A percentile compares a stretch with the other conserved stretches of the same genome.
Conservation (phyloP, 805 yeast genomes). For the Hermanozyma aechmeae region DNA sequence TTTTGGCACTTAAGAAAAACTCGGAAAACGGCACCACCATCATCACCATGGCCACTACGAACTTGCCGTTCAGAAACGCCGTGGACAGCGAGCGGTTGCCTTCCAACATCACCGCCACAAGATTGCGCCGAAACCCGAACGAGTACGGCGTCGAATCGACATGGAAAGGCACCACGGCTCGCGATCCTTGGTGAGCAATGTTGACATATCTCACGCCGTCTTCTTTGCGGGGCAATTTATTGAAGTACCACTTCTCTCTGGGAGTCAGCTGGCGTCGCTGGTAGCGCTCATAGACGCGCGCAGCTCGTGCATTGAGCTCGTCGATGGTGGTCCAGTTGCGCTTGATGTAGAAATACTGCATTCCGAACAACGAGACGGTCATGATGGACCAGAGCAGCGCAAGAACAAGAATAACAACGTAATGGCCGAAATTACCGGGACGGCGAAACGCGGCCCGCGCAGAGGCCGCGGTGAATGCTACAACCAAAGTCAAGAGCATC, state of each 20-base stretch:
- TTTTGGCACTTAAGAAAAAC: too few species aligned
- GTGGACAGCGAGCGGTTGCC: too few species aligned
- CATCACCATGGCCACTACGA: too few species aligned
- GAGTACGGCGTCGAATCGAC: slow-evolving; percentile 25
- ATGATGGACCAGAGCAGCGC: slow-evolving; percentile 38
- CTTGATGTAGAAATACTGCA: slow-evolving; percentile 37
- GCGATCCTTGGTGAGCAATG: slow-evolving; percentile 19
- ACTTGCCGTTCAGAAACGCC: too few species aligned
- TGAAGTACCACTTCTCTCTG: too few species aligned
- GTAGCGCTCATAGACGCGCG: too few species aligned
- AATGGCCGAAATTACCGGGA: slow-evolving; percentile 33
- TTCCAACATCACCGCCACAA: too few species aligned
- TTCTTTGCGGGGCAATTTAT: slow-evolving; percentile 15
- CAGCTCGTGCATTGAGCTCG: slow-evolving; percentile 29
- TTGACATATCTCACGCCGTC: slow-evolving; percentile 35
- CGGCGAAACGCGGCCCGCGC: slow-evolving; percentile 14
- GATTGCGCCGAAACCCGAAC: slow-evolving; percentile 26
- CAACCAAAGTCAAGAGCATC: slow-evolving; percentile 20
- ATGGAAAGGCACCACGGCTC: slow-evolving; percentile 28
- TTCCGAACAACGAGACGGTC: slow-evolving; percentile 29
- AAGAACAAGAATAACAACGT: slow-evolving; percentile 38
- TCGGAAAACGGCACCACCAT: too few species aligned
- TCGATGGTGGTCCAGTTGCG: slow-evolving; percentile 53
- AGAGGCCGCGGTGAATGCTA: slow-evolving; percentile 17
- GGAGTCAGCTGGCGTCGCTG: too few species aligned